phyloP scores from a whole-genome alignment of 148 eudicot genomes.

The Rhododendron henanense region DNA sequence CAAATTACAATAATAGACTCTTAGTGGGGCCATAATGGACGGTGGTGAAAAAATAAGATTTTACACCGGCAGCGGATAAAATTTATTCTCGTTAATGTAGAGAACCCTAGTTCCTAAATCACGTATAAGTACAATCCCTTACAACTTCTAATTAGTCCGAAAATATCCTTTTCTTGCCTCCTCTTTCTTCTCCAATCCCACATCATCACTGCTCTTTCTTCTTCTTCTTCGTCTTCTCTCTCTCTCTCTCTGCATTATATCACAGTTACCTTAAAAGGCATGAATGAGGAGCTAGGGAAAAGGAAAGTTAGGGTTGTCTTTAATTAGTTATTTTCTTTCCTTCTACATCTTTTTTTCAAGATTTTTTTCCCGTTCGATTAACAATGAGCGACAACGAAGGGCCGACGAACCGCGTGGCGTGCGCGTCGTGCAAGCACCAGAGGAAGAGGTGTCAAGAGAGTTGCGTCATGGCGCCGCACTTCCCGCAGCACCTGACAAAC shows the following conservation, averaged over 20 bases:
- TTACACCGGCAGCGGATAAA: too few species aligned
- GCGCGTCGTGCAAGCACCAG: slow-evolving; percentile 21
- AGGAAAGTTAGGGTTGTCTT: not conserved
- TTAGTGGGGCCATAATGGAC: too few species aligned
- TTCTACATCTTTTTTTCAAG: not conserved
- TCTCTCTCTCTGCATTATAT: not conserved
- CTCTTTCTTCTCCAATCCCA: not conserved
- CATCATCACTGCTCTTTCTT: not conserved
- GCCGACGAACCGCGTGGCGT: not conserved
- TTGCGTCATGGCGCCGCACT: slow-evolving; percentile 9
- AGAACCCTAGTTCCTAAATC: not conserved
- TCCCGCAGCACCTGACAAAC: not conserved
- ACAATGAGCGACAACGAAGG: not conserved
- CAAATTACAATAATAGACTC: too few species aligned
- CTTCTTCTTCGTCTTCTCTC: not conserved
- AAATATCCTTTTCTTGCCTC: not conserved
- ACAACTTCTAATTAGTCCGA: not conserved
- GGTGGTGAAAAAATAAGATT: too few species aligned
- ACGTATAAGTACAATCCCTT: not conserved
- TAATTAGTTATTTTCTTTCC: not conserved
- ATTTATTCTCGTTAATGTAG: too few species aligned
- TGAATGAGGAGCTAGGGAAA: not conserved
- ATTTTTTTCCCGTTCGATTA: not conserved
- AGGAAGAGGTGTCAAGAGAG: slow-evolving; percentile 4
- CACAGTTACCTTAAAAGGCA: not conserved